Evolutionary conservation across 179 eudicot genomes (phyloP), one percentile per base, ranked within the genome.

Genomic region (Silene vulgaris): DNA sequence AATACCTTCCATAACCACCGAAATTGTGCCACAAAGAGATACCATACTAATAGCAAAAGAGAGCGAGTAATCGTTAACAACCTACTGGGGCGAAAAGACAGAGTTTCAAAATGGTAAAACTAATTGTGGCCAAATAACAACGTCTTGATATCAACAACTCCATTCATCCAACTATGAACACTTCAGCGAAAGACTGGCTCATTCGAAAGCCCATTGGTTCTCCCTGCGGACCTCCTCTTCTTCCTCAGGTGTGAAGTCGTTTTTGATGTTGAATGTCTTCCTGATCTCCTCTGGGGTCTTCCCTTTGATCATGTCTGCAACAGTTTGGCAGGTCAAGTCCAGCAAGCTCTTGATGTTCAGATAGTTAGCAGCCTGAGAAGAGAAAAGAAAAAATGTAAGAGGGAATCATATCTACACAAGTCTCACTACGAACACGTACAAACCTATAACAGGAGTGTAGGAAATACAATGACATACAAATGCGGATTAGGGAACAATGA

Each of bases 221-320:
- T 82, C 85, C 78, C 76, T 76, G 65, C 80, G 74, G 19, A 87
- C 83, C 59, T 81, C 85, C 59, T 80, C 89, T 75, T 84, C 86
- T 29, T 86, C 89, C 80, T 84, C 89, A 0, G 87, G 86, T 26
- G 86, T 86, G 76, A 76, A 86, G 76, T 86, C 89, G 8, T 86
- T 86, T 79, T 74, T 77, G 75, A 86, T 79, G 77, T 85, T 80
- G 72, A 83, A 85, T 0, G 79, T 85, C 81, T 80, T 83, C 74
- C 90, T 80, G n/a, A 87, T 85, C 74, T 83, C 88, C 73, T 85
- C 88, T 1, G 88, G 85, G 1, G 87, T 84, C 87, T 84, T 86
- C 50, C 87, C 88, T 65, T 80, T 87, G 59, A 83, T 85, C 87
- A 85, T 85, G 78, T 83, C 85, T 0, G 86, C 88, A 5, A 87